A percentile compares a stretch with the other conserved stretches of the same genome.
Evolutionary conservation across 2,329 filamentous ascomycete species (phyloP).

Genomic region (Lizonia empirigonia): DNA sequence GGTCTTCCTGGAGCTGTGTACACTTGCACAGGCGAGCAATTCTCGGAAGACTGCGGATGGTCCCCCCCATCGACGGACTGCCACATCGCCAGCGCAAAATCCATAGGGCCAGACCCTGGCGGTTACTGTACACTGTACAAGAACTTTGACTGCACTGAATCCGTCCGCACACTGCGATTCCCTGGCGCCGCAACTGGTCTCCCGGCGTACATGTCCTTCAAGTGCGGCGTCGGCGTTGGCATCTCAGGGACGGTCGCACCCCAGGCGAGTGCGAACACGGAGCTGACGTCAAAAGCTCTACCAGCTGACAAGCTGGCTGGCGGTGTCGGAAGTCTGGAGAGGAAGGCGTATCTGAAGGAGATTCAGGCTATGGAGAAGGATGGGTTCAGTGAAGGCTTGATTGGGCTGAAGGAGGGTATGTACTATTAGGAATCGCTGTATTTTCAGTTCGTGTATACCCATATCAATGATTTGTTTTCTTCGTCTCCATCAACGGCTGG

Average conservation of each 20-base stretch:
- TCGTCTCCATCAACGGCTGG: slow-evolving; percentile 73
- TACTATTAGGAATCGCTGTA: slow-evolving; percentile 28
- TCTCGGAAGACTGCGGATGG: slow-evolving; percentile 40
- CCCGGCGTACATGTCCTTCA: slow-evolving; percentile 33
- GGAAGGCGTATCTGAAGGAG: slow-evolving; percentile 25
- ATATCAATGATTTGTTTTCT: slow-evolving; percentile 47
- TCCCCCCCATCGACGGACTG: slow-evolving; percentile 29
- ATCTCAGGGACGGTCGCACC: slow-evolving; percentile 9
- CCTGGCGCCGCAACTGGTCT: slow-evolving; percentile 29
- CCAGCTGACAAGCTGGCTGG: slow-evolving; percentile 26
- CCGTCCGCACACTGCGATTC: slow-evolving; percentile 30
- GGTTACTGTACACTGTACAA: slow-evolving; percentile 36
- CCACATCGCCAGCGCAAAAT: slow-evolving; percentile 30
- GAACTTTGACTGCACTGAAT: slow-evolving; percentile 29
- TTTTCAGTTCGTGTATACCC: slow-evolving; percentile 17
- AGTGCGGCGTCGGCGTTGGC: slow-evolving; percentile 26
- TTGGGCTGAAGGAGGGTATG: slow-evolving; percentile 39
- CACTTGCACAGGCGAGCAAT: slow-evolving; percentile 37
- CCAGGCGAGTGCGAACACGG: slow-evolving; percentile 1
- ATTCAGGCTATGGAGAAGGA: slow-evolving; percentile 34
- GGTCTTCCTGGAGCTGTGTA: slow-evolving; percentile 46
- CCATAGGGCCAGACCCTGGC: slow-evolving; percentile 42
- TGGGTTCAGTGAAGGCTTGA: slow-evolving; percentile 37
- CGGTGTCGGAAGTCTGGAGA: slow-evolving; percentile 31
- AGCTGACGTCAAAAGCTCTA: slow-evolving; percentile 3